These are phyloP conservation scores for Colletotrichum chrysophilum DNA, from an alignment of 2,329 filamentous ascomycete genomes.

Conservation along the genomic window DNA sequence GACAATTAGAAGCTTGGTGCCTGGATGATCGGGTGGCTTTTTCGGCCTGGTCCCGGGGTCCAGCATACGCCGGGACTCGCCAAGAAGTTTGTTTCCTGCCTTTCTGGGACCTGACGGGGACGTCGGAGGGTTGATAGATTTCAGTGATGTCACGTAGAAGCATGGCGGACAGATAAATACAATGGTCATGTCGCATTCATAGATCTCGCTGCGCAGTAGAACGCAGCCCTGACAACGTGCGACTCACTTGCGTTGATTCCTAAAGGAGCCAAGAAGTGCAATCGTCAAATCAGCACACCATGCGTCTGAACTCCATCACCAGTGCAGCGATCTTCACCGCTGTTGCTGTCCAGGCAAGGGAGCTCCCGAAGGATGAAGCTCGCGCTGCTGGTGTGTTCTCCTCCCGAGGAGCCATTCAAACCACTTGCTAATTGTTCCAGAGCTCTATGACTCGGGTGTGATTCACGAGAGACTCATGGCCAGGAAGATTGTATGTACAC, in stretches of 20 bases:
- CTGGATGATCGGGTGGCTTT: background rate
- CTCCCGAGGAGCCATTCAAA: accelerated
- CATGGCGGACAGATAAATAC: background rate
- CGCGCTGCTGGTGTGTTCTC: conserved; percentile 19
- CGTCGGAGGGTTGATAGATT: background rate
- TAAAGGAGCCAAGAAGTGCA: background rate
- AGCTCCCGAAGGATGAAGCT: conserved; percentile 24
- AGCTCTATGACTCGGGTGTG: conserved; percentile 28
- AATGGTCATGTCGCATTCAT: background rate
- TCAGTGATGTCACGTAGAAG: background rate
- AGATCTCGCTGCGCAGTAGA: background rate
- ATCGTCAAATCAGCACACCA: background rate
- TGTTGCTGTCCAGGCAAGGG: conserved; percentile 15
- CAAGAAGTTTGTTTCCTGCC: conserved; percentile 17
- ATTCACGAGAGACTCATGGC: conserved; percentile 26
- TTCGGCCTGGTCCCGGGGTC: background rate
- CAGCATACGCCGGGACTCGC: background rate
- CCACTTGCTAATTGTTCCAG: background rate
- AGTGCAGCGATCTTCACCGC: conserved; percentile 18
- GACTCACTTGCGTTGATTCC: background rate
- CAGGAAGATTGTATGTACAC: conserved; percentile 17
- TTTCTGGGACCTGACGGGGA: background rate
- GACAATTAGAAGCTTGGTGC: background rate
- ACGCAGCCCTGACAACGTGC: background rate
- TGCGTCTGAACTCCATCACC: conserved; percentile 23